Conservation (phyloP, 345 rosid species). For the Eucalyptus guilfoylei region DNA sequence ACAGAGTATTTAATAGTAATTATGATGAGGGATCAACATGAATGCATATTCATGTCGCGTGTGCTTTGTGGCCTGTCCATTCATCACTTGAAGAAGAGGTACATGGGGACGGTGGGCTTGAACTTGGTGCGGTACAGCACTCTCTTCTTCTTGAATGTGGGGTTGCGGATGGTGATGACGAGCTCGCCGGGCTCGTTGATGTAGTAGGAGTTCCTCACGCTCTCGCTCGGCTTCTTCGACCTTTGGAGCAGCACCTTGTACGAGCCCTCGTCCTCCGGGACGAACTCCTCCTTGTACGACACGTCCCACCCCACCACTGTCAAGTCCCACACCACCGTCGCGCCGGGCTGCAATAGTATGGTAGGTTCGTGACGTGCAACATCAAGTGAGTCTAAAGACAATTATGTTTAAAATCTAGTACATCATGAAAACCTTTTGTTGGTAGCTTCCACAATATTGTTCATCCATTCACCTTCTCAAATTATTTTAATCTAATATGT, state of each 20-base stretch:
- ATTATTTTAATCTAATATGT: neutral
- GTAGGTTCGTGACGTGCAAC: neutral
- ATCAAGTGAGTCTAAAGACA: neutral
- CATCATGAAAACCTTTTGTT: neutral
- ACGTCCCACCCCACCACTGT: slow-evolving; percentile 48
- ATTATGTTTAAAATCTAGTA: neutral
- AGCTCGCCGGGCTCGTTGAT: slow-evolving; percentile 48
- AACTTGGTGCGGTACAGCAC: slow-evolving; percentile 33
- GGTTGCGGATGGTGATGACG: slow-evolving; percentile 27
- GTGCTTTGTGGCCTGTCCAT: neutral
- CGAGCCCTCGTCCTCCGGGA: slow-evolving; percentile 57
- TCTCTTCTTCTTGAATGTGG: slow-evolving; percentile 22
- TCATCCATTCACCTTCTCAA: neutral
- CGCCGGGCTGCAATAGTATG: slow-evolving; percentile 15
- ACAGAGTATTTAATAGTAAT: neutral
- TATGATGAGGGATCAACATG: neutral
- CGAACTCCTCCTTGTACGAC: slow-evolving; percentile 38
- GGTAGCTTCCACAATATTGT: neutral
- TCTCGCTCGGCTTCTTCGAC: slow-evolving; percentile 15
- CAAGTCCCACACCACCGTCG: slow-evolving; percentile 35
- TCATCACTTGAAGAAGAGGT: neutral
- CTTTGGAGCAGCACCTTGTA: slow-evolving; percentile 21
- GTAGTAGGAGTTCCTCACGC: slow-evolving; percentile 36
- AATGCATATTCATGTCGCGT: neutral
- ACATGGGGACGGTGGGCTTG: slow-evolving; percentile 28